Percentiles rank a stretch among this genome's conserved stretches.
Evolutionary conservation across 2,329 filamentous ascomycete genomes (phyloP).

Genomic region (Tolypocladium ovalisporum): DNA sequence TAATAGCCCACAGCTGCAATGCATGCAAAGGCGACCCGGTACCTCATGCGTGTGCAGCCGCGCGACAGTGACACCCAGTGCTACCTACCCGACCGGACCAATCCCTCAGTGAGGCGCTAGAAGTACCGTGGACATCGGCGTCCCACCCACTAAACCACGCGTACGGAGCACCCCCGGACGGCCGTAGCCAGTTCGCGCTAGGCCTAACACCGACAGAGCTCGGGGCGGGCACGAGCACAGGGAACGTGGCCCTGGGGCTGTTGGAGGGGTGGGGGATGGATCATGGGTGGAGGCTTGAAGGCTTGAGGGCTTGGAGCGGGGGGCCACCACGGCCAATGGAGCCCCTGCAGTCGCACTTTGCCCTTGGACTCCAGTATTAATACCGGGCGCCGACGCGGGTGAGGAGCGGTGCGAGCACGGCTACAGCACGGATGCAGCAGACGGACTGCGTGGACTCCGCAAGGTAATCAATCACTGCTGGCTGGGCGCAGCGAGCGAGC

Average conservation of each 20-base stretch:
- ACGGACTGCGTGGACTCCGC: too few species aligned
- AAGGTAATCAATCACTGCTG: too few species aligned
- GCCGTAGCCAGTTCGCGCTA: slow-evolving; percentile 2
- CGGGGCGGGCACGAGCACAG: neutral
- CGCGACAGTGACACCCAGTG: neutral
- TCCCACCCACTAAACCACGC: neutral
- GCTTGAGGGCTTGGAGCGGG: neutral
- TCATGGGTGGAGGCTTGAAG: neutral
- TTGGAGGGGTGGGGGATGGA: neutral
- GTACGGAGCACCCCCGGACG: neutral
- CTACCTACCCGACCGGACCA: neutral
- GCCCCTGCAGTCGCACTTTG: neutral
- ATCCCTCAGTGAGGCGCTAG: neutral
- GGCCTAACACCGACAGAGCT: slow-evolving; percentile 2
- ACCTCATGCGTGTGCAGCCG: neutral
- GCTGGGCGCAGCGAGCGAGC: too few species aligned
- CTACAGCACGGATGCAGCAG: neutral
- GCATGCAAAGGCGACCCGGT: neutral
- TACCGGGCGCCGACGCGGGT: neutral
- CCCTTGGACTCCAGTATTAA: neutral
- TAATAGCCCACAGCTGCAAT: neutral
- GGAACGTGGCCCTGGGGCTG: slow-evolving; percentile 2
- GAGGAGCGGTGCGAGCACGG: neutral
- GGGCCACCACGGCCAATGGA: neutral
- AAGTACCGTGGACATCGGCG: neutral